Evolutionary conservation across 306 rosid species (phyloP), one percentile per base, ranked within the genome.

Genomic region (Medicago ruthenica): DNA sequence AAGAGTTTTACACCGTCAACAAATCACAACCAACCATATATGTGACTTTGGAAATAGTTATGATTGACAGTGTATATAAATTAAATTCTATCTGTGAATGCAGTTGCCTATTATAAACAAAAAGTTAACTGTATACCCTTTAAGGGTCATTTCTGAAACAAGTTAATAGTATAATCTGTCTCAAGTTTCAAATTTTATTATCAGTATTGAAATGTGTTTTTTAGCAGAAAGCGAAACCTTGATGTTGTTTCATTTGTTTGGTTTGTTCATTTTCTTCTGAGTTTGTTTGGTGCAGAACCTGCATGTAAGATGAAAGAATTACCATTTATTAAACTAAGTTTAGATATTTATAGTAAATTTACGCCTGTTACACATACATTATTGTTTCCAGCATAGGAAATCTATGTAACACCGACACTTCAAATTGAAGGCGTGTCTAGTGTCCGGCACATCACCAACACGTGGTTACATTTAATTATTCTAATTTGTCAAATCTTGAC

Each of bases 231-330:
- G 39, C 85, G 11, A 16, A 16, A 88, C 97, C 95, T 88, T 65
- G 84, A 79, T 15, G 76, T 67, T 85, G 65, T 45, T 68, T 68
- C 39, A 45, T 13, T 68, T 45, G 58, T 44, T 48, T 76, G 64
- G 45, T 36, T 57, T 69, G 64, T 63, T 73, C 81, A 16, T 81
- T 83, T 80, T 77, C 88, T 68, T 84, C 87, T 27, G 73, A 80
- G 82, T 76, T 81, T 71, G 77, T 76, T 34, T 77, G 76, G 66
- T 85, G 86, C 62, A 95, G 87, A 79, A 85, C 82, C 96, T 90
- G 83, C 83, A 84, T 67, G 47, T 66, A 78, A 45, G 73, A 69
- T 18, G 64, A 70, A 78, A 73, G 55, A 13, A 73, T 88, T 41
- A 84, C 34, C 39, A n/a, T 37, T 50, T 63, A 0, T 54, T 72